Evolutionary conservation across 139 green algal species (phyloP).

Genomic region (Chlorella sp.): DNA sequence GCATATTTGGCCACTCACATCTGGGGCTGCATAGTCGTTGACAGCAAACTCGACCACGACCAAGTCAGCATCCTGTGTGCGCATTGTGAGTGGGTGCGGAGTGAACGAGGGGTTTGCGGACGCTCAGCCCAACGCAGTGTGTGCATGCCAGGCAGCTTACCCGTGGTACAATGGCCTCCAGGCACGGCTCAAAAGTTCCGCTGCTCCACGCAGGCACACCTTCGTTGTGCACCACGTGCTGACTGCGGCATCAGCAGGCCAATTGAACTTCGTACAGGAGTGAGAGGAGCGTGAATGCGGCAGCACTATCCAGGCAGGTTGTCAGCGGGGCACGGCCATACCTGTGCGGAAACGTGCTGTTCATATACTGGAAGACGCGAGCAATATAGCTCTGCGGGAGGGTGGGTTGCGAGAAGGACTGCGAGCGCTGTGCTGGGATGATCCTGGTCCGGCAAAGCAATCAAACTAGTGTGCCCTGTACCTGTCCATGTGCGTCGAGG

Average conservation of each 20-base stretch:
- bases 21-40: neutral
- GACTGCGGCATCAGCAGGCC: neutral
- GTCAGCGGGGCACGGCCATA: neutral
- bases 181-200: neutral
- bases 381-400: neutral
- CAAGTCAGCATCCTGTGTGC: neutral
- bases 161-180: neutral
- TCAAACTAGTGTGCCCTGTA: too few relatives aligned
- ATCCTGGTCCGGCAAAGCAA: too few relatives aligned
- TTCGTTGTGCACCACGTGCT: neutral
- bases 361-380: constrained; percentile 17
- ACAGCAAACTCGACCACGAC: constrained; percentile 6
- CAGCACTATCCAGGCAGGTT: too few relatives aligned
- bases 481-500: neutral
- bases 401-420: too few relatives aligned
- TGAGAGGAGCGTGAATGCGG: neutral
- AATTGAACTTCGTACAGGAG: neutral
- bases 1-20: too few relatives aligned
- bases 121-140: too few relatives aligned
- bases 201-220: constrained; percentile 7
- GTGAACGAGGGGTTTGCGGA: neutral
- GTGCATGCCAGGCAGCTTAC: neutral
- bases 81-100: neutral
- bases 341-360: constrained; percentile 12
- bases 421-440: too few relatives aligned